Base-by-base conservation (phyloP, 2,329 filamentous ascomycete genomes). In the Botryotinia globosa region DNA sequence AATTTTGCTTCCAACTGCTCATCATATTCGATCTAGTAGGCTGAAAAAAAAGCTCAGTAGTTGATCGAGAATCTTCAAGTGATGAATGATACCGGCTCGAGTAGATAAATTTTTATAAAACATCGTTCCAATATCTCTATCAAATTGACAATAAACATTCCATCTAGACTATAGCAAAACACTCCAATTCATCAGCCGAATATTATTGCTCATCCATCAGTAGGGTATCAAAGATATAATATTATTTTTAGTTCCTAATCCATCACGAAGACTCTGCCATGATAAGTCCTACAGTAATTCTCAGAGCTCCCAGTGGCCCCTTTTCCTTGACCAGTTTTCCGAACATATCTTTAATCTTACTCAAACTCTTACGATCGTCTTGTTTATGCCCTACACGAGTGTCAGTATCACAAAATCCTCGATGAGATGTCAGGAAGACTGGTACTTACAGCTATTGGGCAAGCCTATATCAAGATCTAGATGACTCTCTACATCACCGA, bases 401-500 rank as follows among this genome's bases (percentile, higher is more conserved):
- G 62, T 74, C 58, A 75, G 71, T 64, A n/a, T 62, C 16, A 16
- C 44, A 18, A 12, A 22, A 58, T 54, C 22, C 22, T 37, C 51
- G 51, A 65, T 58, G 72, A 1, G 42, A 32, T 59, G 45, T 44
- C 39, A 39, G 32, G 39, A 59, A 29, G 29, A 71, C 39, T 3
- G 9, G 6, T 32, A 87, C 90, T 86, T 81, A 92, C 90, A 93
- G 79, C 87, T 88, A 12, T 83, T 84, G 0, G 91, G 90, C 58
- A 89, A 82, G 7, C 87, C 86, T 3, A 89, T 82, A 74, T 87
- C 79, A 18, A 90, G 83, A 7, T 82, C 82, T 25, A 92, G 81
- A 62, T 83, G 83, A 76, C 87, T 92, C 77, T 87, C 86, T 7
- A 89, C 90, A 78, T 93, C 91, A 9, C 91, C 91, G 0, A 90